Percentiles rank a stretch among this genome's conserved stretches.
phyloP scores from a whole-genome alignment of 2,329 filamentous ascomycete genomes.

The Talaromyces sp. region DNA sequence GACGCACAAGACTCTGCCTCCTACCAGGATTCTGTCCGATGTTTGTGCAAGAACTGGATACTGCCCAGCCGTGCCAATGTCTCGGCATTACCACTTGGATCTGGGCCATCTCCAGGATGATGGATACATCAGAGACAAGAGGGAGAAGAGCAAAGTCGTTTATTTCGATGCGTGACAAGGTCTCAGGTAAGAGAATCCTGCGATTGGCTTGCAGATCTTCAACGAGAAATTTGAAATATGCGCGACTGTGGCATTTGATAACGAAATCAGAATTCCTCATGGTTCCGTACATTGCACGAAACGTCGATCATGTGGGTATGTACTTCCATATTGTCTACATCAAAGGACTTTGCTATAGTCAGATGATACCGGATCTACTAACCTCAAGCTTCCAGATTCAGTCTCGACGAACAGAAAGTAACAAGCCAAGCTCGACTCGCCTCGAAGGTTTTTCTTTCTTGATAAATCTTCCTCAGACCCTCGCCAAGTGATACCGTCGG shows the following conservation, averaged over 20 bases:
- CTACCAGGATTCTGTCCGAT: neutral
- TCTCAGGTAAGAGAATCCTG: conserved; percentile 1
- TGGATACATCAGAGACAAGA: neutral
- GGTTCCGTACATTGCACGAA: neutral
- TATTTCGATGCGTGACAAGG: neutral
- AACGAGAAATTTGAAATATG: neutral
- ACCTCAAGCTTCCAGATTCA: neutral
- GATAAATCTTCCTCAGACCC: neutral
- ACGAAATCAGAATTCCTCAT: neutral
- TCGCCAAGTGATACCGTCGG: conserved; percentile 1
- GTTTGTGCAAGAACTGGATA: neutral
- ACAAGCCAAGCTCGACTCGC: neutral
- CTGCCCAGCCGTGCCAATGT: conserved; percentile 16
- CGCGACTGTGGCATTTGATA: neutral
- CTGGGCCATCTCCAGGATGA: neutral
- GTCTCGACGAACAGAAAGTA: too few species aligned
- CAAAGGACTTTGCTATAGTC: neutral
- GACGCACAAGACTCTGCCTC: neutral
- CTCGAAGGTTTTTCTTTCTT: neutral
- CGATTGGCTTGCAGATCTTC: conserved; percentile 1
- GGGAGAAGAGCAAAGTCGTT: neutral
- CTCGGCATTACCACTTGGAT: conserved; percentile 17
- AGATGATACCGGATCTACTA: neutral
- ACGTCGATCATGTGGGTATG: conserved; percentile 3
- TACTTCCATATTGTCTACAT: neutral